Evolutionary conservation across 768 basidiomycete species (phyloP).

Genomic region (Boletus reticuloceps): DNA sequence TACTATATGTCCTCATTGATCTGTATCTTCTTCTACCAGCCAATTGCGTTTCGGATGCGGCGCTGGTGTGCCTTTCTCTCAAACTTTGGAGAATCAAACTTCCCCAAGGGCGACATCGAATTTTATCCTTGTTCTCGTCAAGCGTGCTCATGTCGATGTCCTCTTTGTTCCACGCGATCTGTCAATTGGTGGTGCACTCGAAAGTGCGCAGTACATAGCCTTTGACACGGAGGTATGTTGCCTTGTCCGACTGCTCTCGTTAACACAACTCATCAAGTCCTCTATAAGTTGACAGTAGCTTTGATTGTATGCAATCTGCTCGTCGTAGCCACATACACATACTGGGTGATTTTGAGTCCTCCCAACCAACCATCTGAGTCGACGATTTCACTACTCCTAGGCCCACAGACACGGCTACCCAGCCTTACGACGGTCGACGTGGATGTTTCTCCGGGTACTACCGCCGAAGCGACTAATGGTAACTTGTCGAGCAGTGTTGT

Average conservation of each 20-base stretch:
- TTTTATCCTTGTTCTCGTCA: conserved; percentile 9
- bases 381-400: not conserved
- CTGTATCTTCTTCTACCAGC: not conserved
- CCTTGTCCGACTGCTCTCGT: no score
- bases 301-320: not conserved
- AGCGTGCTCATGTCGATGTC: conserved; percentile 4
- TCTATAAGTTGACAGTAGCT: no score
- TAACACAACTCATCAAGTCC: not conserved
- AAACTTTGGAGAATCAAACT: conserved; percentile 10
- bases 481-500: not conserved
- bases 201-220: no score
- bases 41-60: conserved; percentile 1
- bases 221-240: no score
- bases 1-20: no score
- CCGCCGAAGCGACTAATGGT: not conserved
- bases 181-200: not conserved
- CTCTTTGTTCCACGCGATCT: not conserved
- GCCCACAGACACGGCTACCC: not conserved
- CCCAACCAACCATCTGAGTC: not conserved
- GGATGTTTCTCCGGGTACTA: not conserved
- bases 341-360: not conserved
- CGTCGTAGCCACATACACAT: not conserved
- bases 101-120: conserved; percentile 7
- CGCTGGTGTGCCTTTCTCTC: not conserved
- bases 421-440: not conserved